Evolutionary conservation across 2,329 filamentous ascomycete genomes (phyloP), one percentile per base, ranked within the genome.

Genomic region (Zasmidium cellare): DNA sequence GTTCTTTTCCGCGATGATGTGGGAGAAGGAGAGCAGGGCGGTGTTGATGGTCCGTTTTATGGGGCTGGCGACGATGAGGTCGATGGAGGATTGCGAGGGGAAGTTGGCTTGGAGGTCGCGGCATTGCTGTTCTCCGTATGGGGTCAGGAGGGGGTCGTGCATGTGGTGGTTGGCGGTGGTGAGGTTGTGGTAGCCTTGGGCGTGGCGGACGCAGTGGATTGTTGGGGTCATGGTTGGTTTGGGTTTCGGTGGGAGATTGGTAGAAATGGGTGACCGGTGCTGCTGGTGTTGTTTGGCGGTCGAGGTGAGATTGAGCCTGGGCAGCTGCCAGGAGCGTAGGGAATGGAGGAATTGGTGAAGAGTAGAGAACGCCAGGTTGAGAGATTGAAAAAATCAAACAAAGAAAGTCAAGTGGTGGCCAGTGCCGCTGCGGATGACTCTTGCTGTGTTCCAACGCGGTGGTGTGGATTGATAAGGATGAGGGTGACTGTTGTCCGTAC

Each of bases 21-120:
- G 78, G 18, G 80, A 82, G 73, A 96, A 96, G 47, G 84, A 82
- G 54, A 85, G 76, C 25, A 91, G 80, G 31, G 88, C 87, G 1
- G 92, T 96, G 75, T 90, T 85, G 47, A 96, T 80, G 1, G 92
- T 96, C 61, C 92, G 86, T 51, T 88, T 87, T 65, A 96, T 82
- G 5, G 92, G 91, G 1, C 90, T 94, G 41, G 91, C 86, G 20
- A 92, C 82, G 12, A 96, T 81, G 65, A 89, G 81, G 3, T 88
- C 87, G 68, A 94, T 77, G 41, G 80, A 75, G 61, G 79, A 76
- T 71, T 89, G 87, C 73, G 83, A 75, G 9, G 88, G 84, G 71
- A 96, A 96, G 19, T 66, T 61, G 25, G 78, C 70, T 66, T 82
- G 75, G 44, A 96, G 85, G 16, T 75, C 72, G 23, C 74, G 77